A percentile compares a stretch with the other conserved stretches of the same genome.
Evolutionary conservation across 352 stramenopile genomes (phyloP).

Genomic region (Phytophthora melonis): DNA sequence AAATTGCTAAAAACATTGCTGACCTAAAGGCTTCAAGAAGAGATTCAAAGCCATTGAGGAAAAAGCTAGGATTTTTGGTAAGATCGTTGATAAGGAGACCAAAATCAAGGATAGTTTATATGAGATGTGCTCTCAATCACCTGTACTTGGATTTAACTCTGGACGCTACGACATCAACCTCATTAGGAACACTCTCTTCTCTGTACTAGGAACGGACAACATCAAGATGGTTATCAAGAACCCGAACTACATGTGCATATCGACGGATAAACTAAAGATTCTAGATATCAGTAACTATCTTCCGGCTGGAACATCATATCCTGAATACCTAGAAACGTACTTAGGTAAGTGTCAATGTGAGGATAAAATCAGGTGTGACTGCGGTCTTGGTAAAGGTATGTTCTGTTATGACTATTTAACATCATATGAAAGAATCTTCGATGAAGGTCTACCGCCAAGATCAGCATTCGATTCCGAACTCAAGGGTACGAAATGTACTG

Average conservation of each 20-base stretch:
- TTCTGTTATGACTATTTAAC: slow-evolving; percentile 41
- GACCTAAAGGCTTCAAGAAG: no score
- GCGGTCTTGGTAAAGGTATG: slow-evolving; percentile 1
- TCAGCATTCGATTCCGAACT: slow-evolving; percentile 11
- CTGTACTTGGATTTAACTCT: background rate
- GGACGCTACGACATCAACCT: slow-evolving; percentile 7
- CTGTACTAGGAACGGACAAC: slow-evolving; percentile 5
- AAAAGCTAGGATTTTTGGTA: no score
- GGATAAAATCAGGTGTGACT: slow-evolving; percentile 39
- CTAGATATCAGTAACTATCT: slow-evolving; percentile 46
- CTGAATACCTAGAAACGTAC: slow-evolving; percentile 37
- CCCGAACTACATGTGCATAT: slow-evolving; percentile 24
- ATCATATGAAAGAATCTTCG: slow-evolving; percentile 16
- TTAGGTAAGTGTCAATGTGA: slow-evolving; percentile 38
- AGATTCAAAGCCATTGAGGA: no score
- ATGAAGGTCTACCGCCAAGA: slow-evolving; percentile 12
- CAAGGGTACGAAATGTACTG: slow-evolving; percentile 11
- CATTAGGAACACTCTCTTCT: slow-evolving; percentile 20
- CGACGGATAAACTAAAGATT: slow-evolving; percentile 31
- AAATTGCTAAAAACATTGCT: no score
- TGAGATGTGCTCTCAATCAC: slow-evolving; percentile 1
- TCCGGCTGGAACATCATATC: slow-evolving; percentile 34
- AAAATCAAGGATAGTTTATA: background rate
- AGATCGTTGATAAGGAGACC: no score
- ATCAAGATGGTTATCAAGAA: slow-evolving; percentile 33